phyloP scores from a whole-genome alignment of 495 filamentous ascomycete species.

The Apodospora peruviana region DNA sequence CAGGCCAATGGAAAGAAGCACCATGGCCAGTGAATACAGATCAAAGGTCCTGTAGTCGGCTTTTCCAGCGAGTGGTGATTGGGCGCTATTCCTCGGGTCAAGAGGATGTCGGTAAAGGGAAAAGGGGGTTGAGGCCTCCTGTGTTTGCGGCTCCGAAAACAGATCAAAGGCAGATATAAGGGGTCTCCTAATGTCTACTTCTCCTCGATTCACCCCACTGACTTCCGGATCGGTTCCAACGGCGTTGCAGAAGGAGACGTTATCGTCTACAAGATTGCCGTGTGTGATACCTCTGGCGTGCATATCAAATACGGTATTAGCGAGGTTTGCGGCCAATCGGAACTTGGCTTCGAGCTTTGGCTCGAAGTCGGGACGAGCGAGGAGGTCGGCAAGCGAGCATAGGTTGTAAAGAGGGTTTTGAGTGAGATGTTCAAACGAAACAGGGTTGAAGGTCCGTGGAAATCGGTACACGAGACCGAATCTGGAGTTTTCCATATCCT shows the following conservation, averaged over 20 bases:
- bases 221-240: slow-evolving; percentile 32
- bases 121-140: slow-evolving; percentile 36
- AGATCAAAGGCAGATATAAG: slow-evolving; percentile 77
- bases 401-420: slow-evolving; percentile 46
- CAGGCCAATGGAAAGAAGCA: slow-evolving; percentile 80
- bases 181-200: slow-evolving; percentile 65
- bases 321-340: slow-evolving; percentile 72
- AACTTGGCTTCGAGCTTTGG: slow-evolving; percentile 72
- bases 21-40: slow-evolving; percentile 76
- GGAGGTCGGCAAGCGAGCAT: slow-evolving; percentile 41
- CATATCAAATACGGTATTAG: slow-evolving; percentile 68
- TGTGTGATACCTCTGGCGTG: slow-evolving; percentile 73
- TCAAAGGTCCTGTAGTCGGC: slow-evolving; percentile 61
- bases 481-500: slow-evolving; percentile 70
- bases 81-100: slow-evolving; percentile 55
- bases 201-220: slow-evolving; percentile 32
- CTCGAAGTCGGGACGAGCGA: slow-evolving; percentile 49
- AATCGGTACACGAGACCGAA: slow-evolving; percentile 82
- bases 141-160: slow-evolving; percentile 60
- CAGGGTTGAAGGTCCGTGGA: slow-evolving; percentile 56
- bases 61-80: slow-evolving; percentile 39
- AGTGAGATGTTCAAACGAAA: slow-evolving; percentile 48
- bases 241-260: slow-evolving; percentile 70
- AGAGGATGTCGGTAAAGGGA: slow-evolving; percentile 70
- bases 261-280: slow-evolving; percentile 73